Conservation (phyloP, 257 asterid species). For the Vinca minor region DNA sequence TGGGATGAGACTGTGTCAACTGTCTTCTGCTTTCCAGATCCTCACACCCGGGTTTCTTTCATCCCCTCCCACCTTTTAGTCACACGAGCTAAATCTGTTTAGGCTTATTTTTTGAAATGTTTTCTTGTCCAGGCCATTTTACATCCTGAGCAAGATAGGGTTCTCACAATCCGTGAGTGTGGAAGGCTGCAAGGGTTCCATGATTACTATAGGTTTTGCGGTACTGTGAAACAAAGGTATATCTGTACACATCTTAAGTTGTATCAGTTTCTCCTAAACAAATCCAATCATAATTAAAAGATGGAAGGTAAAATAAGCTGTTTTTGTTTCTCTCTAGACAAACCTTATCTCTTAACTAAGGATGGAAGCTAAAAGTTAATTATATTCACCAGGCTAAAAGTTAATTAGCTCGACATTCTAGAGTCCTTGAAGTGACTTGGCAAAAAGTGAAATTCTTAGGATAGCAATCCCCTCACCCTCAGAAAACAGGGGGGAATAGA, state of each 20-base stretch:
- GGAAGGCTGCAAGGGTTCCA: slow-evolving; percentile 52
- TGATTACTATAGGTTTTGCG: slow-evolving; percentile 39
- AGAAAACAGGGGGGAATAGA: neutral
- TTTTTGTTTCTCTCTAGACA: no score
- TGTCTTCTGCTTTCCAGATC: slow-evolving; percentile 72
- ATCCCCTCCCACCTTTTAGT: neutral
- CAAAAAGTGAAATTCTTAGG: neutral
- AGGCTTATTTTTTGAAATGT: neutral
- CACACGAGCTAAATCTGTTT: neutral
- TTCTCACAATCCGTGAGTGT: slow-evolving; percentile 42
- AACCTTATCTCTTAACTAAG: no score
- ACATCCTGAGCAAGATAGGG: slow-evolving; percentile 51
- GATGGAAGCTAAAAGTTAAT: neutral
- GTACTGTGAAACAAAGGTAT: slow-evolving; percentile 42
- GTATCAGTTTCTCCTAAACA: neutral
- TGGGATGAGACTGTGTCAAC: slow-evolving; percentile 91
- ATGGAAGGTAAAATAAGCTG: neutral
- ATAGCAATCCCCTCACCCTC: no score
- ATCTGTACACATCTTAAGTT: slow-evolving; percentile 5
- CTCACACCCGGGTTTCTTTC: slow-evolving; percentile 59
- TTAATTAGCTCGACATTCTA: neutral
- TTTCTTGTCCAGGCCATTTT: slow-evolving; percentile 25
- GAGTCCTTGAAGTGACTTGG: neutral
- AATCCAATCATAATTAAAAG: neutral
- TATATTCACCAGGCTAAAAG: no score